Evolutionary conservation across 2,329 filamentous ascomycete species (phyloP).

Genomic region (Purpureocillium lavendulum): DNA sequence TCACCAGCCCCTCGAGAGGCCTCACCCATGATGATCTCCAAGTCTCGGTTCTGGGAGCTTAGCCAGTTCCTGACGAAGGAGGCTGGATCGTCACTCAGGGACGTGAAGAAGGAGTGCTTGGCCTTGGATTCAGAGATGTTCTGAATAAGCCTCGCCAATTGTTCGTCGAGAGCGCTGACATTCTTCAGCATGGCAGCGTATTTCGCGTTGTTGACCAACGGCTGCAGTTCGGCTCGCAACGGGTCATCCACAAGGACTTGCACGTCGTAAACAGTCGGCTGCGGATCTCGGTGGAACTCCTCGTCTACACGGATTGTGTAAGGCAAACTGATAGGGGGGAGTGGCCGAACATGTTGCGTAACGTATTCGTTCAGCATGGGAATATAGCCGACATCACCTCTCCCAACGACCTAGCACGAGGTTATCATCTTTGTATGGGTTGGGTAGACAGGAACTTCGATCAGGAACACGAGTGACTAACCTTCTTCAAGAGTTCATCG

Average conservation of each 20-base stretch:
- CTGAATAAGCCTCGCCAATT: slow-evolving; percentile 75
- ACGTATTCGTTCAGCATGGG: slow-evolving; percentile 78
- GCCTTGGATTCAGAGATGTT: slow-evolving; percentile 78
- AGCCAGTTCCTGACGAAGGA: slow-evolving; percentile 83
- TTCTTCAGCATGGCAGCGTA: slow-evolving; percentile 67
- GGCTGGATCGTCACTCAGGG: slow-evolving; percentile 72
- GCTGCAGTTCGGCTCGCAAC: slow-evolving; percentile 56
- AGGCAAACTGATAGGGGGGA: slow-evolving; percentile 73
- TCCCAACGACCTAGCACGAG: slow-evolving; percentile 54
- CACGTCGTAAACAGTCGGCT: slow-evolving; percentile 83
- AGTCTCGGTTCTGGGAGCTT: slow-evolving; percentile 80
- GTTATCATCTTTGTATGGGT: neutral
- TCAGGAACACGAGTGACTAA: slow-evolving; percentile 29
- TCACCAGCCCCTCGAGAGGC: slow-evolving; percentile 55
- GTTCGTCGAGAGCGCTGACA: slow-evolving; percentile 71
- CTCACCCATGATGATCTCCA: slow-evolving; percentile 83
- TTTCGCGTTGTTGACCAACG: slow-evolving; percentile 59
- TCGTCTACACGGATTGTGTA: slow-evolving; percentile 94
- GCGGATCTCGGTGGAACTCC: slow-evolving; percentile 65
- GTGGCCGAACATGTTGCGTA: slow-evolving; percentile 65
- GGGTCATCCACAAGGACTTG: slow-evolving; percentile 80
- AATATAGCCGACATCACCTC: slow-evolving; percentile 73
- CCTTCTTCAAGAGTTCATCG: slow-evolving; percentile 71
- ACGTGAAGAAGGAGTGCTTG: slow-evolving; percentile 80
- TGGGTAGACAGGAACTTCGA: too few relatives aligned